Conservation (phyloP, 1,284 basidiomycete genomes). For the Malassezia japonica region DNA sequence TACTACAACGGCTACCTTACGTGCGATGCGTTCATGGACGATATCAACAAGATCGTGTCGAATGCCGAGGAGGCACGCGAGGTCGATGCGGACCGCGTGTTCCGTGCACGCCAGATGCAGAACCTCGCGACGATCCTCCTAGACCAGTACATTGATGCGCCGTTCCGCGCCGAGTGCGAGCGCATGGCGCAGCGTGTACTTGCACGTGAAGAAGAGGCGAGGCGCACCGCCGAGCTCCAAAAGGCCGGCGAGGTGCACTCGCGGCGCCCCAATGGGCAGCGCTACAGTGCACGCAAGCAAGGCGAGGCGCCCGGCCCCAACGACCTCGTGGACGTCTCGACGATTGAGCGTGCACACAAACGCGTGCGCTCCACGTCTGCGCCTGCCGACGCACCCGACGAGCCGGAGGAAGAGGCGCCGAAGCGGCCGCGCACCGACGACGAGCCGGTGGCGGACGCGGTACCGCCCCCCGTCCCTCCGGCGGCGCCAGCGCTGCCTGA, state of each 20-base stretch:
- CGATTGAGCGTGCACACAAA: constrained; percentile 24
- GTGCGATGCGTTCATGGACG: constrained; percentile 74
- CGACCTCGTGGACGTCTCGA: constrained; percentile 20
- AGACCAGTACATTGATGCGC: constrained; percentile 70
- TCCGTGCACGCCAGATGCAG: constrained; percentile 79
- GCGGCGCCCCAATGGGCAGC: constrained; percentile 25
- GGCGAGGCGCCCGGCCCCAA: constrained; percentile 59
- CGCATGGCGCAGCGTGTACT: constrained; percentile 72
- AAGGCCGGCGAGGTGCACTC: constrained; percentile 40
- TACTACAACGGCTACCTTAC: constrained; percentile 81
- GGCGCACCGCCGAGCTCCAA: constrained; percentile 48
- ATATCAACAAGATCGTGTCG: constrained; percentile 76
- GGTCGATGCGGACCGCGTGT: constrained; percentile 63
- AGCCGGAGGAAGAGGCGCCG: not conserved
- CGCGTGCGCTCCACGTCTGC: constrained; percentile 22
- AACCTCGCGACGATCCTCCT: constrained; percentile 77
- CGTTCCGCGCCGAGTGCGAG: constrained; percentile 73
- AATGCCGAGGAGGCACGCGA: constrained; percentile 60
- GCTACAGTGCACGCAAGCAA: constrained; percentile 56
- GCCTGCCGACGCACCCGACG: not conserved
- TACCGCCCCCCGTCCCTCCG: not conserved
- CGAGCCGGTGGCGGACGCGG: not conserved
- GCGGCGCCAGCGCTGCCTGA: not conserved
- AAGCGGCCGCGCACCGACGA: not conserved
- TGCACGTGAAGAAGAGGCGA: constrained; percentile 51